Evolutionary conservation across 2,329 filamentous ascomycete genomes (phyloP).

Genomic region (Xylariaceae sp.): DNA sequence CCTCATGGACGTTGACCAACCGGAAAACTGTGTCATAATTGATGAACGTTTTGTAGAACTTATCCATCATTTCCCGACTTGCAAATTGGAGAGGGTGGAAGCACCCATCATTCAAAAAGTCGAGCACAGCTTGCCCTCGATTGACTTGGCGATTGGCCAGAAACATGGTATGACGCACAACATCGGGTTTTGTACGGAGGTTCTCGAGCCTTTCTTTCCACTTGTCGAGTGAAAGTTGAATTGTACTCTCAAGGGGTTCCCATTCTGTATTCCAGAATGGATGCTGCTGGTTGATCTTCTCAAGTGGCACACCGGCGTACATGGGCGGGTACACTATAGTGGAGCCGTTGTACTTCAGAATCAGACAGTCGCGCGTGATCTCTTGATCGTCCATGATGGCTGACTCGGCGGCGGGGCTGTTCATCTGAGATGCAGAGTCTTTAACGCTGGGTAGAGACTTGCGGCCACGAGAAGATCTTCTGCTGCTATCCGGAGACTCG

Average conservation of each 20-base stretch:
- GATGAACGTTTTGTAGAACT: slow-evolving; percentile 46
- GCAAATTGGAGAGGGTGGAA: slow-evolving; percentile 65
- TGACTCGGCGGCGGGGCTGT: slow-evolving; percentile 29
- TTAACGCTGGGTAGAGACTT: slow-evolving; percentile 42
- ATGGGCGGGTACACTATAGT: slow-evolving; percentile 59
- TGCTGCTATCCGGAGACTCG: slow-evolving; percentile 32
- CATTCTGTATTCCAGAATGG: slow-evolving; percentile 64
- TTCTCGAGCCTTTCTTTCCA: slow-evolving; percentile 56
- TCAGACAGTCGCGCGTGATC: slow-evolving; percentile 55
- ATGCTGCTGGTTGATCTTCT: slow-evolving; percentile 56
- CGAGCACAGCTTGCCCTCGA: slow-evolving; percentile 58
- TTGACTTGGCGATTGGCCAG: slow-evolving; percentile 64
- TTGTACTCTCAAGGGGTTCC: slow-evolving; percentile 52
- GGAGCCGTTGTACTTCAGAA: slow-evolving; percentile 56
- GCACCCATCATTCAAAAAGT: slow-evolving; percentile 57
- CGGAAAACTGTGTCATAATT: slow-evolving; percentile 65
- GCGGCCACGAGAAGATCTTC: slow-evolving; percentile 39
- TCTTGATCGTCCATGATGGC: slow-evolving; percentile 37
- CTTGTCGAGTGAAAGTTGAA: slow-evolving; percentile 52
- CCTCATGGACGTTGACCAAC: slow-evolving; percentile 59
- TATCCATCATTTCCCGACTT: slow-evolving; percentile 57
- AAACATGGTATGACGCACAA: slow-evolving; percentile 53
- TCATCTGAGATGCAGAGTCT: slow-evolving; percentile 34
- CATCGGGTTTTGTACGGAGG: slow-evolving; percentile 34
- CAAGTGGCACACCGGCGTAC: slow-evolving; percentile 60